Percentiles rank a stretch among this genome's conserved stretches.
Conservation (phyloP, 805 yeast genomes). For the Maudiozyma turicensis region DNA sequence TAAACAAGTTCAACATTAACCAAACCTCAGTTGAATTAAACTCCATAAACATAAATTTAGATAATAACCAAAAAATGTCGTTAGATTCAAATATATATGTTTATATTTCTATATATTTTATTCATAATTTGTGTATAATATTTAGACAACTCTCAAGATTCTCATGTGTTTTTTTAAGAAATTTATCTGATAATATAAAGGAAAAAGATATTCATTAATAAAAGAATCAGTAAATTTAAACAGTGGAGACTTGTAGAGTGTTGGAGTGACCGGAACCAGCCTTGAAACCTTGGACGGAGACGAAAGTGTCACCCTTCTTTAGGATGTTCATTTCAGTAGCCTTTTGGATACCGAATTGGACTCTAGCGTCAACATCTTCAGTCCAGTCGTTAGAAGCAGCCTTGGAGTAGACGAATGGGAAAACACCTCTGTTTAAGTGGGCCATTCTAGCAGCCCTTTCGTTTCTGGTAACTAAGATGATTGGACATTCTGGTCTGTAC, state of each 20-base stretch:
- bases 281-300: conserved; percentile 97
- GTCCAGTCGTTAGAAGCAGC: conserved; percentile 70
- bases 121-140: conserved; percentile 1
- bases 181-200: not conserved
- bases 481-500: conserved; percentile 96
- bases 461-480: conserved; percentile 96
- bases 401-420: conserved; percentile 81
- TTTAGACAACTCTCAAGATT: not conserved
- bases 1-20: too few relatives aligned
- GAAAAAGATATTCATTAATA: not conserved
- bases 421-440: conserved; percentile 97
- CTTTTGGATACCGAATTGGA: conserved; percentile 84
- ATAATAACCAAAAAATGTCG: conserved; percentile 1
- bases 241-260: conserved; percentile 87
- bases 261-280: conserved; percentile 98
- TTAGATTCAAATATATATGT: not conserved
- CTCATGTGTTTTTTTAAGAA: not conserved
- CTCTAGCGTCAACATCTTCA: conserved; percentile 90
- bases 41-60: not conserved
- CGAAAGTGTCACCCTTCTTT: conserved; percentile 77
- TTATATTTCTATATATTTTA: not conserved
- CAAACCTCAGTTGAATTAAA: too few relatives aligned
- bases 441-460: conserved; percentile 86
- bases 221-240: conserved; percentile 31
- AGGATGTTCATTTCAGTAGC: conserved; percentile 82